Evolutionary conservation across 129 eudicot genomes (phyloP), one percentile per base, ranked within the genome.

Genomic region (Ambrosia trifida): DNA sequence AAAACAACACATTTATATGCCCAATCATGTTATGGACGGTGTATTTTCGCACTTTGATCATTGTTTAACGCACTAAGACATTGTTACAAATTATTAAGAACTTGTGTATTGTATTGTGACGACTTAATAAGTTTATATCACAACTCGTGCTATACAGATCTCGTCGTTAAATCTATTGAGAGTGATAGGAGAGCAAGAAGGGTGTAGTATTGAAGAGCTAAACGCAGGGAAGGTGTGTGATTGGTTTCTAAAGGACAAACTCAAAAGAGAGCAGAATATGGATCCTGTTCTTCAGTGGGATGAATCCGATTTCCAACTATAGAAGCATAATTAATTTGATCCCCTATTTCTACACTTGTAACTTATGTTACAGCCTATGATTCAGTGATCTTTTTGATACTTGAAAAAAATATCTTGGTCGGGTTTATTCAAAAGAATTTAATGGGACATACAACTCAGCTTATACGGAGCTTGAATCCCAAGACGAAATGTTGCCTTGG

Each of bases 241-340:
- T 77, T 92, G 98, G 98, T 92, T 92, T 62, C 6, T 92, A 18
- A 92, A 92, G 70, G 98, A 92, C 66, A 92, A 92, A 80, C 85
- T 92, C 3, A 92, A 92, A 66, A 73, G 91, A 40, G 95, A 92
- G 79, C 98, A 92, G 30, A 89, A 92, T 71, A 54, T 85, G 82
- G 91, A 84, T 6, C 86, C 91, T 14, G 91, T 89, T 30, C 96
- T 89, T 74, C 95, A 89, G 19, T 92, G 95, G 95, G 87, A 86
- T 19, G 96, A 91, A 33, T 81, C 92, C 47, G 76, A 87, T 35
- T 80, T 80, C 36, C 85, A 47, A 57, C 13, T 88, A 2, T 84
- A 47, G 43, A 52, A 33, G 45, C 1, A 50, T 33, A 47, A 30
- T 50, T n/a, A n/a, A n/a, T 66, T 70, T 44, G 4, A 17, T 56